Percentiles rank a stretch among this genome's conserved stretches.
phyloP scores from a whole-genome alignment of 495 filamentous ascomycete genomes.

The Cairneyella variabilis region DNA sequence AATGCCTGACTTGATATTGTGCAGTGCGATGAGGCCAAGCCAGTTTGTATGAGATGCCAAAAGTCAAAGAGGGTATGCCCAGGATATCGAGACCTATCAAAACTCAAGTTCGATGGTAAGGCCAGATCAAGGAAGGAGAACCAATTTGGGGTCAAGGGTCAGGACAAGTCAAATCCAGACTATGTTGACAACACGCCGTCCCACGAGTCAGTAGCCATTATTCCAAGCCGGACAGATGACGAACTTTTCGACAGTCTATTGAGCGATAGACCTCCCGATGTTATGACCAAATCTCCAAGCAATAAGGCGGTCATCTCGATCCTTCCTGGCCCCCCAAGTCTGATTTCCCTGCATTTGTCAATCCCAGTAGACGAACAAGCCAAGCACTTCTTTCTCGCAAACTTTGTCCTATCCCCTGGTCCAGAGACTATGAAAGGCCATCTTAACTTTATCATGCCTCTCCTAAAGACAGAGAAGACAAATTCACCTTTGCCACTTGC shows the following conservation, averaged over 20 bases:
- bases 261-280: neutral
- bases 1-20: neutral
- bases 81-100: neutral
- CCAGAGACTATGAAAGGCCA: neutral
- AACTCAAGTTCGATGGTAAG: neutral
- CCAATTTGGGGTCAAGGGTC: neutral
- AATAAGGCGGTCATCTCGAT: too few species aligned
- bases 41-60: neutral
- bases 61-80: neutral
- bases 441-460: neutral
- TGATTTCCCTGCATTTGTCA: neutral
- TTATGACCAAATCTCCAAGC: neutral
- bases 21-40: neutral
- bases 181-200: neutral
- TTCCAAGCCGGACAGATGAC: neutral
- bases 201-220: neutral
- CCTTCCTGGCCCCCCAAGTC: neutral
- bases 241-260: neutral
- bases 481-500: neutral
- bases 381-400: neutral
- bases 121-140: neutral
- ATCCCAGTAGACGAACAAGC: neutral
- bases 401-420: neutral
- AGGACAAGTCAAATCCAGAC: neutral
- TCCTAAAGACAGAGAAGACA: neutral